phyloP scores from a whole-genome alignment of 2,329 filamentous ascomycete genomes.

The Botrytis pseudocinerea region DNA sequence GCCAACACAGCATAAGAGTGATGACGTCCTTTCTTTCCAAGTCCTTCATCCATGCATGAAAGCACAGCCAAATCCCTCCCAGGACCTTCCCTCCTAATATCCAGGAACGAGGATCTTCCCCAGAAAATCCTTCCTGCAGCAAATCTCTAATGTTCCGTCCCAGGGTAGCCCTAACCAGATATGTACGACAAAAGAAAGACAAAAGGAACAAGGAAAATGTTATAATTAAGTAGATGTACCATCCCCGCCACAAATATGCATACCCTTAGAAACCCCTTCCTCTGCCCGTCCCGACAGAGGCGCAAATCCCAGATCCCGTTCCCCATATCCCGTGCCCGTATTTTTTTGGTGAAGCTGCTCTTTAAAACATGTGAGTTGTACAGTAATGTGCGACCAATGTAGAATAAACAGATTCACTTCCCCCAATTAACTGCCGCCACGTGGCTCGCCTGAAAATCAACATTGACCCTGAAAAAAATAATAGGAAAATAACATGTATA shows the following conservation, averaged over 20 bases:
- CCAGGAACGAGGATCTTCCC: slow-evolving; percentile 12
- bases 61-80: background rate
- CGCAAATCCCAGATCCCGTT: slow-evolving; percentile 12
- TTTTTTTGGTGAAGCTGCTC: slow-evolving; percentile 5
- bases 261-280: slow-evolving; percentile 5
- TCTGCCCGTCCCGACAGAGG: slow-evolving; percentile 5
- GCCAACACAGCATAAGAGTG: background rate
- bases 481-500: slow-evolving; percentile 17
- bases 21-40: background rate
- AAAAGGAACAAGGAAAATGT: slow-evolving; percentile 3
- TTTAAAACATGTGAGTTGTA: slow-evolving; percentile 9
- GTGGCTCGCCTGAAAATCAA: slow-evolving; percentile 11
- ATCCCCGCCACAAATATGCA: slow-evolving; percentile 15
- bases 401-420: slow-evolving; percentile 11
- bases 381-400: background rate
- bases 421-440: slow-evolving; percentile 14
- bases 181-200: slow-evolving; percentile 17
- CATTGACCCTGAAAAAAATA: background rate
- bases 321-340: slow-evolving; percentile 8
- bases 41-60: background rate
- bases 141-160: background rate
- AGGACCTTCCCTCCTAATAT: slow-evolving; percentile 9
- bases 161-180: slow-evolving; percentile 9
- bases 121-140: slow-evolving; percentile 11
- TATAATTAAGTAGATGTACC: slow-evolving; percentile 16